Base-by-base conservation (phyloP, 177 flowering plant species). In the Tripterygium wilfordii region DNA sequence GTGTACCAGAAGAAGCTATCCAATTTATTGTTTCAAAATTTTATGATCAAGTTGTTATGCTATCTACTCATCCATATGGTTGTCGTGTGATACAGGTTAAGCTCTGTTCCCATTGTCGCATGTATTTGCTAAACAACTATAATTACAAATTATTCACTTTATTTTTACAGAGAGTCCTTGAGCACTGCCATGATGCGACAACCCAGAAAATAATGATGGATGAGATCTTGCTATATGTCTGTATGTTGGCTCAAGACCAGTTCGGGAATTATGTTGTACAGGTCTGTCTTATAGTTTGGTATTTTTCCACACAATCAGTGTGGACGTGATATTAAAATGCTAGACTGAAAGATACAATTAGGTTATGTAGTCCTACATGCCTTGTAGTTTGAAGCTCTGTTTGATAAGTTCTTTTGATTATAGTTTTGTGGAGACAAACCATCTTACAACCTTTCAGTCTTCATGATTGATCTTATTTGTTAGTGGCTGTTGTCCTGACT, bases 221-320 rank as follows among this genome's bases (percentile, higher is more conserved):
- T 67, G 91, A 85, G 76, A 79, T 88, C 52, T 38, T 88, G 71
- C 67, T 50, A 44, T 69, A 70, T 61, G 85, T 85, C 38, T 70
- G 85, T 69, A 76, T 77, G 95, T 64, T 88, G 66, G 95, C 95
- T 19, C 88, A 83, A 51, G 95, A 88, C 53, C 96, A 88, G 41
- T 88, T 85, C 65, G 96, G 96, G 45, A 88, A 88, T 56, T 88
- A 88, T 71, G 95, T 88, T 61, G 83, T 88, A 50, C 96, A 88
- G 96, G 96, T 88, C 63, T 42, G 80, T 65, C 28, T 0, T 30
- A 23, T 0, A 29, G 15, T 36, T 19, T 29, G 21, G 33, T n/a
- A n/a, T n/a, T n/a, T n/a, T n/a, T n/a, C n/a, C n/a, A n/a, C n/a
- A n/a, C n/a, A n/a, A n/a, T n/a, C n/a, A n/a, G n/a, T n/a, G n/a